Evolutionary conservation across 164 flowering plant genomes (phyloP), one percentile per base, ranked within the genome.

Genomic region (Piper betle): DNA sequence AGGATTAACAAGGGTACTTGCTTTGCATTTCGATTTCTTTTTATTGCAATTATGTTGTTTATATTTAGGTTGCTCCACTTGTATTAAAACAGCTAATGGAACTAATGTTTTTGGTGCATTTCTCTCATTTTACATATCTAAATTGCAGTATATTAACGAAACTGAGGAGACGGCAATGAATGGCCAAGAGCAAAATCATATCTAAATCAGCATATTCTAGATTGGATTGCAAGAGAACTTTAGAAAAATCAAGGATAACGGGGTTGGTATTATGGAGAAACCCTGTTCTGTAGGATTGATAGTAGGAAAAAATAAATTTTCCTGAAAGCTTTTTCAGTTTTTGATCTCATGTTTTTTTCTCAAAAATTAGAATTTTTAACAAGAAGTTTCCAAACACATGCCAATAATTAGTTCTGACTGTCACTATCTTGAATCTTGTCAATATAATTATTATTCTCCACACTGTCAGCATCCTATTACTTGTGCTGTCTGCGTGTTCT

Each of bases 131-230:
- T 33, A n/a, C 12, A 18, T 5, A 39, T 39, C 37, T 57, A 58
- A 17, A 10, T 76, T 60, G 58, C 92, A 93, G 99, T 93, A 86
- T 72, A 84, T 88, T 77, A 92, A 86, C 63, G 99, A 93, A 77
- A 82, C 97, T 8, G 94, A 90, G 74, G 96, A 88, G 70, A 78
- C 84, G 69, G 99, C 99, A 56, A 80, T 86, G 80, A 74, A 71
- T 46, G 94, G 87, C 66, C 70, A 90, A 78, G 78, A 66, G 74
- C 80, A 76, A 50, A 90, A 93, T n/a, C n/a, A n/a, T n/a, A n/a
- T n/a, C n/a, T n/a, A n/a, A n/a, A n/a, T 74, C 72, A 75, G 66
- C 87, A 86, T 59, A 85, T 90, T 55, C 69, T 93, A 65, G 97
- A 87, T 69, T 39, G 71, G 71, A 78, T 93, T 62, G 75, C 85